These are phyloP conservation scores for Hypoxylon sp. DNA, from an alignment of 2,329 filamentous ascomycete species.

Conservation along the genomic window DNA sequence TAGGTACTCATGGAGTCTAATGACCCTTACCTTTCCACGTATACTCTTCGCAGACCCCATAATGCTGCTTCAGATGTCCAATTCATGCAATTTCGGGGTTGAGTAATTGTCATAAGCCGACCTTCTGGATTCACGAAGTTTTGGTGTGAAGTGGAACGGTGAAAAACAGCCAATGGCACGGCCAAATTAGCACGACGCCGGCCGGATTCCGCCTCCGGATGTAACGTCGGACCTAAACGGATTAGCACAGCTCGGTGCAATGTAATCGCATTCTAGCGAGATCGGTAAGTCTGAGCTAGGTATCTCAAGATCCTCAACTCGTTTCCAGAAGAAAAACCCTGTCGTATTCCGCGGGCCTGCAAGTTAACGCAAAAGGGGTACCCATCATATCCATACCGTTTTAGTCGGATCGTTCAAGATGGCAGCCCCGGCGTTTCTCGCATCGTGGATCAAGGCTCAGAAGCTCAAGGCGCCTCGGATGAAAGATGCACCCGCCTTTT, in stretches of 20 bases:
- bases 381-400: not conserved
- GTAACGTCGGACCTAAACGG: conserved; percentile 7
- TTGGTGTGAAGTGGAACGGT: conserved; percentile 9
- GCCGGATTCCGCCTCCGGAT: conserved; percentile 22
- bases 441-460: conserved; percentile 25
- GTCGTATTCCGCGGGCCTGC: not conserved
- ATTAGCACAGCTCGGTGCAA: not conserved
- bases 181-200: not conserved
- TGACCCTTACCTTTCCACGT: conserved; percentile 16
- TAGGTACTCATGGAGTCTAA: not conserved
- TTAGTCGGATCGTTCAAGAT: conserved; percentile 3
- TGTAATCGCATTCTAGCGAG: conserved; percentile 5
- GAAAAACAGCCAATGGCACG: conserved; percentile 6
- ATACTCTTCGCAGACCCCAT: conserved; percentile 14
- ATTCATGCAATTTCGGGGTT: not conserved
- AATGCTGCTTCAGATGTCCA: not conserved
- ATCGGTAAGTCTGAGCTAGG: not conserved
- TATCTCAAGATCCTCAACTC: conserved; percentile 1
- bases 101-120: not conserved
- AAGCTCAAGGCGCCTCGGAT: conserved; percentile 16
- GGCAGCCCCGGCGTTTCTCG: conserved; percentile 10
- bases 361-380: not conserved
- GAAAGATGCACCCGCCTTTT: conserved; percentile 32
- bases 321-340: not conserved
- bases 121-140: not conserved